Evolutionary conservation across 495 filamentous ascomycete genomes (phyloP), one percentile per base, ranked within the genome.

Genomic region (Aspergillus ellipticus): DNA sequence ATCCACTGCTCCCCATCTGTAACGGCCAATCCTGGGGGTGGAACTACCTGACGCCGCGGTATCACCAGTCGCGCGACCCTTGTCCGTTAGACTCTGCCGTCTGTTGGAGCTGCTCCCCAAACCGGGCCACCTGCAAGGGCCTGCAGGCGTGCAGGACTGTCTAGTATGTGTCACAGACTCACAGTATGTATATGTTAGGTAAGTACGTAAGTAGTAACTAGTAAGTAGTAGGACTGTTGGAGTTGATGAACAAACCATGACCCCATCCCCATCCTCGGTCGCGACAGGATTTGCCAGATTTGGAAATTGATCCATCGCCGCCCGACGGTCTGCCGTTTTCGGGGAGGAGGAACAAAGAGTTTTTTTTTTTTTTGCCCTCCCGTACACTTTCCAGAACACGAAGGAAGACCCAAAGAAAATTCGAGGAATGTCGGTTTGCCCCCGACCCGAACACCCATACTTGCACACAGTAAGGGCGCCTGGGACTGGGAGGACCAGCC

Each of bases 361-460:
- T 31, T 7, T 13, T 33, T n/a, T n/a, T n/a, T n/a, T n/a, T n/a
- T n/a, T n/a, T n/a, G n/a, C n/a, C n/a, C n/a, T n/a, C n/a, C n/a
- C n/a, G n/a, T 46, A 22, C 42, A 20, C 21, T 49, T 57, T 61
- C 59, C 56, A 62, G 56, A 62, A 62, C 33, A 42, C 52, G 17
- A 55, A 51, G 49, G 60, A 62, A 62, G 53, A 39, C 28, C 22
- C 45, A 59, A 58, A 63, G 60, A 63, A 55, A 58, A 57, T 58
- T 48, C 43, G 51, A 58, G 49, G 53, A 53, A 56, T 49, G 45
- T 20, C 22, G 43, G 28, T 33, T 47, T 54, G 42, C 43, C 42
- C 42, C 52, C 19, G 39, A 29, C 17, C 24, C 17, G 17, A 24
- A 45, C 17, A 24, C n/a, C n/a, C n/a, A n/a, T n/a, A n/a, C n/a